These are phyloP conservation scores for Psilocybe tampanensis DNA, from an alignment of 768 basidiomycete genomes.

Conservation along the genomic window DNA sequence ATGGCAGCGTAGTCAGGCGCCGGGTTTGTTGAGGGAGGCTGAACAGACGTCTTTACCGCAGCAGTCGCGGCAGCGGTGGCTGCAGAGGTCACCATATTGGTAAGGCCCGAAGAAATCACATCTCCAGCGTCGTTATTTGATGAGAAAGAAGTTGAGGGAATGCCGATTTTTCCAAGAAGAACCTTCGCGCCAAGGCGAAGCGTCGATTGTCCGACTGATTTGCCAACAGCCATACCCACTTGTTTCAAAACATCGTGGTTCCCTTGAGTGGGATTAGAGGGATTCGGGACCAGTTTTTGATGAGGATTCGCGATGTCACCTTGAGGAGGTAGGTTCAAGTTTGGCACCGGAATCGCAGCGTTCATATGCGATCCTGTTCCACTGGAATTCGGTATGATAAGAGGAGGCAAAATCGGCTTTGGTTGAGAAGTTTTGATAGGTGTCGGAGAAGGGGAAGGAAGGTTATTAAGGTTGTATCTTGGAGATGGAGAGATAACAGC, in stretches of 20 bases:
- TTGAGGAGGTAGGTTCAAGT: background rate
- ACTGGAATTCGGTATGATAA: background rate
- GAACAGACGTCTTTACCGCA: background rate
- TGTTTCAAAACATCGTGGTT: conserved; percentile 3
- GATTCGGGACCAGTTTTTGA: background rate
- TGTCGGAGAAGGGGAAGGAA: background rate
- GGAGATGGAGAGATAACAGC: background rate
- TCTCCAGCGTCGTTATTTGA: background rate
- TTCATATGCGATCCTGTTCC: background rate
- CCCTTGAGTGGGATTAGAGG: background rate
- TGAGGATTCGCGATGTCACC: background rate
- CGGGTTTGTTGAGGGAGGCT: background rate
- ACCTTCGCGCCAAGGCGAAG: conserved; percentile 6
- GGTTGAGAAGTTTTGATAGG: background rate
- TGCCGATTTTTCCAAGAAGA: conserved; percentile 5
- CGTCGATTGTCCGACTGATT: conserved; percentile 4
- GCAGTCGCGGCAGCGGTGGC: background rate
- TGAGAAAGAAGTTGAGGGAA: background rate
- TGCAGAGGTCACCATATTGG: conserved; percentile 5
- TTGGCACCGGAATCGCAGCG: background rate
- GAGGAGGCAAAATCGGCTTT: background rate
- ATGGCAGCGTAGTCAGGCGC: conserved; percentile 3
- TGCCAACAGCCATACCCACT: conserved; percentile 7
- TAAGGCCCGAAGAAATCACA: background rate
- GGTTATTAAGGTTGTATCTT: background rate